Evolutionary conservation across 1,284 basidiomycete species (phyloP), one percentile per base, ranked within the genome.

Genomic region (Erythrobasidium hasegawianum): DNA sequence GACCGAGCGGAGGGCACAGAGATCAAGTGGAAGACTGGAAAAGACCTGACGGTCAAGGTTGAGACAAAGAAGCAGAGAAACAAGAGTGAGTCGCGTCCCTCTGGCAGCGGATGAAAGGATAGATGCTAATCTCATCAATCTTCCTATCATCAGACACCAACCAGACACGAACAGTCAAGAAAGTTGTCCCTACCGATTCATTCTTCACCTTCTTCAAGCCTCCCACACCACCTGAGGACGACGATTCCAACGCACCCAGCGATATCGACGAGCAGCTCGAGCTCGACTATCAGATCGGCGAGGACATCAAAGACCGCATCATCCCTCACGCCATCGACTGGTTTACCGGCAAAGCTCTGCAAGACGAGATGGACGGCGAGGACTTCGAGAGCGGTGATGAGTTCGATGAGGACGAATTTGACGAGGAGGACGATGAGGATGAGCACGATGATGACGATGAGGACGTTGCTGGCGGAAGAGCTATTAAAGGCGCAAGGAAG

Each of bases 11-110:
- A 62, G 50, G 68, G 68, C 2, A 61, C 68, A 66, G 84, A 87
- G 76, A 94, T 98, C 80, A 86, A 88, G 77, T 97, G 95, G 95
- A 96, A 95, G 81, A 92, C 92, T 78, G 95, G 96, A 75, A 95
- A 95, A 81, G 91, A 98, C 80, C 82, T 97, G 68, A 97, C 94
- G 60, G 93, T 94, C 81, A 90, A 91, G 81, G 88, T 92, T 74
- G 95, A 97, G 82, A 94, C 97, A 78, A 97, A 97, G 85, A 97
- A 97, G 83, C 95, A 97, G 81, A 83, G 94, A 74, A 97, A 97
- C 82, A 98, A 97, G 84, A 91, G 91, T 94, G 75, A 68, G 86
- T 80, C 22, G 16, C 11, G 10, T n/a, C n/a, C n/a, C n/a, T n/a
- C n/a, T n/a, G n/a, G n/a, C n/a, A n/a, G n/a, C n/a, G n/a, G n/a